These are phyloP conservation scores for Rutidosis leptorrhynchoides DNA, from an alignment of 129 eudicot species.

Conservation along the genomic window DNA sequence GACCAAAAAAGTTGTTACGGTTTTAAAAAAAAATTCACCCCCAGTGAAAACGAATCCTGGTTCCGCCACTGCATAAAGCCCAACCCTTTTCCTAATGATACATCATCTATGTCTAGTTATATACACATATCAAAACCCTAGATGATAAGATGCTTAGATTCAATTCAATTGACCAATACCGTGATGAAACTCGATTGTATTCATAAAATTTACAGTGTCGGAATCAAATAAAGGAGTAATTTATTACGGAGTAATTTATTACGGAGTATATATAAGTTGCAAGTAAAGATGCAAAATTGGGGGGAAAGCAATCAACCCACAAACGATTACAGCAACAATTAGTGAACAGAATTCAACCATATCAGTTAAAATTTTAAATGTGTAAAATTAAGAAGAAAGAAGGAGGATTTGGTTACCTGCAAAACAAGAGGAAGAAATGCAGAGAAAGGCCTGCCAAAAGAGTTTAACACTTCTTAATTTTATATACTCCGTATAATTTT, in stretches of 20 bases:
- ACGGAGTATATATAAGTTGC: slow-evolving; percentile 9
- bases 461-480: slow-evolving; percentile 24
- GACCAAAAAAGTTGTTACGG: too few species aligned
- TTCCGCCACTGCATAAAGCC: too few species aligned
- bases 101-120: slow-evolving; percentile 1
- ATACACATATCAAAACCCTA: slow-evolving; percentile 37
- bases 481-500: slow-evolving; percentile 26
- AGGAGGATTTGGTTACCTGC: slow-evolving; percentile 39
- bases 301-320: slow-evolving; percentile 17
- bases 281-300: slow-evolving; percentile 15
- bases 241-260: too few species aligned
- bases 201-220: background rate
- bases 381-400: background rate
- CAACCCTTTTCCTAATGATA: background rate
- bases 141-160: slow-evolving; percentile 29
- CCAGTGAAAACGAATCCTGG: too few species aligned
- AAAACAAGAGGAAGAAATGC: slow-evolving; percentile 28
- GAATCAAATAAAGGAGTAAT: background rate
- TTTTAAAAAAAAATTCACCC: too few species aligned
- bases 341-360: background rate
- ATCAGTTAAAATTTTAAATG: background rate
- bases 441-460: slow-evolving; percentile 20
- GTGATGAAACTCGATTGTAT: slow-evolving; percentile 6
- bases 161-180: slow-evolving; percentile 19
- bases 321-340: slow-evolving; percentile 4